These are phyloP conservation scores for Fraxinus nigra DNA, from an alignment of 305 asterid genomes.

Conservation along the genomic window DNA sequence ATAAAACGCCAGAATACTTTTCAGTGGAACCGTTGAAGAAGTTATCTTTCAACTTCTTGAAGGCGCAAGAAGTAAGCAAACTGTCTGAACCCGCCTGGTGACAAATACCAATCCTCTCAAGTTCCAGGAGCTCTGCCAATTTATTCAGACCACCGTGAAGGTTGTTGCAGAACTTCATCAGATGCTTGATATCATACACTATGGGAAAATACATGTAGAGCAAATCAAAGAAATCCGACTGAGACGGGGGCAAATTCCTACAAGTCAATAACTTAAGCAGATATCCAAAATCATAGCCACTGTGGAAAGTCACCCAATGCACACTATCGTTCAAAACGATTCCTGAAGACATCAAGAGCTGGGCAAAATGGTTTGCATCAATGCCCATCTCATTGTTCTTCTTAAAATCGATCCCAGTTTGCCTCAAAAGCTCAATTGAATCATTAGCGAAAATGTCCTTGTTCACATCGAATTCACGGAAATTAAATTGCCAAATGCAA, in stretches of 20 bases:
- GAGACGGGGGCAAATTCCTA: constrained; percentile 39
- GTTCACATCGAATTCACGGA: constrained; percentile 44
- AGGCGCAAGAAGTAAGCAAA: constrained; percentile 42
- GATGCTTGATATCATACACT: constrained; percentile 48
- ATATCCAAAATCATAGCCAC: constrained; percentile 58
- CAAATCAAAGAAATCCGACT: constrained; percentile 40
- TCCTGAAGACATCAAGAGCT: constrained; percentile 58
- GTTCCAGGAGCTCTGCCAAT: constrained; percentile 47
- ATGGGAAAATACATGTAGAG: constrained; percentile 45
- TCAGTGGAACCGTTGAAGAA: constrained; percentile 47
- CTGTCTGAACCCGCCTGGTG: constrained; percentile 62
- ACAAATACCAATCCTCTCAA: constrained; percentile 47
- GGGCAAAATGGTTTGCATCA: constrained; percentile 40
- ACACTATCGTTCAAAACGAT: constrained; percentile 40
- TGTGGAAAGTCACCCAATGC: constrained; percentile 57
- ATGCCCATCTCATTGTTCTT: constrained; percentile 48
- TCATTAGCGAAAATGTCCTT: constrained; percentile 49
- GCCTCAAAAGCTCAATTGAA: constrained; percentile 48
- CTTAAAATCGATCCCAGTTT: constrained; percentile 49
- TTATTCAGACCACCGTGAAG: constrained; percentile 56
- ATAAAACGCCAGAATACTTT: constrained; percentile 49
- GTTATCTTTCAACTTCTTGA: constrained; percentile 50
- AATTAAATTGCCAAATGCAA: constrained; percentile 60
- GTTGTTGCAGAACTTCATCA: constrained; percentile 58
- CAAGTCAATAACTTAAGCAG: constrained; percentile 52